Conservation (phyloP, 495 filamentous ascomycete genomes). For the Choiromyces venosus region DNA sequence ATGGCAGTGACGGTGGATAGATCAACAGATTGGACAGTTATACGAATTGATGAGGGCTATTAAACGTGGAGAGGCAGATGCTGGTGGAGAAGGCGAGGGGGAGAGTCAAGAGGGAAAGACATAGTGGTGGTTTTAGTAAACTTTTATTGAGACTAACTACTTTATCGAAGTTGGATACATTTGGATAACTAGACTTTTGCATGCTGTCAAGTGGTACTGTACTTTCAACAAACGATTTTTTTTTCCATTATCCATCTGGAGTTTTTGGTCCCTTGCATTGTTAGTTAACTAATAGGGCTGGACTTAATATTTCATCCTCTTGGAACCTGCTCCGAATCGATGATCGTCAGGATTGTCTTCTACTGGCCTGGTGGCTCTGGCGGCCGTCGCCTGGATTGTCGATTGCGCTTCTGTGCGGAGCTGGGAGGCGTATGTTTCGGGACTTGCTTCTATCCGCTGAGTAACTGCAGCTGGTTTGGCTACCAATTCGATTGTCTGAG, state of each 20-base stretch:
- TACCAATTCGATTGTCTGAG: too few species aligned
- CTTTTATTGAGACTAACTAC: background rate
- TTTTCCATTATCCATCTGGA: background rate
- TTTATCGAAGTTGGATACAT: background rate
- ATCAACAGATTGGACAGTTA: conserved; percentile 86
- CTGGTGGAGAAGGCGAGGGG: background rate
- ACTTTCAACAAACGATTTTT: background rate
- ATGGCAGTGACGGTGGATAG: conserved; percentile 46
- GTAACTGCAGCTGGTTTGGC: too few species aligned
- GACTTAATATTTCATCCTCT: background rate
- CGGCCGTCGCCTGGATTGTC: background rate
- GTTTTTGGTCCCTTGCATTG: background rate
- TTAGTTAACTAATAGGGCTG: background rate
- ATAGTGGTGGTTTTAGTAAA: background rate
- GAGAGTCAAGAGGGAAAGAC: background rate
- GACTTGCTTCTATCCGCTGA: too few species aligned
- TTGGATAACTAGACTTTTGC: background rate
- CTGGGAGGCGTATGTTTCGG: background rate
- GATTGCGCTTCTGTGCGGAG: background rate
- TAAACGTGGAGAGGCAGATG: conserved; percentile 6
- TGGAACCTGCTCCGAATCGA: background rate
- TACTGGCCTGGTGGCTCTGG: background rate
- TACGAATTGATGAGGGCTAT: conserved; percentile 92
- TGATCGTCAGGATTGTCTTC: background rate
- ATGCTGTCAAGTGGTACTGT: background rate